Percentiles rank a stretch among this genome's conserved stretches.
Conservation (phyloP, 495 filamentous ascomycete genomes). For the Penicillium lagena region DNA sequence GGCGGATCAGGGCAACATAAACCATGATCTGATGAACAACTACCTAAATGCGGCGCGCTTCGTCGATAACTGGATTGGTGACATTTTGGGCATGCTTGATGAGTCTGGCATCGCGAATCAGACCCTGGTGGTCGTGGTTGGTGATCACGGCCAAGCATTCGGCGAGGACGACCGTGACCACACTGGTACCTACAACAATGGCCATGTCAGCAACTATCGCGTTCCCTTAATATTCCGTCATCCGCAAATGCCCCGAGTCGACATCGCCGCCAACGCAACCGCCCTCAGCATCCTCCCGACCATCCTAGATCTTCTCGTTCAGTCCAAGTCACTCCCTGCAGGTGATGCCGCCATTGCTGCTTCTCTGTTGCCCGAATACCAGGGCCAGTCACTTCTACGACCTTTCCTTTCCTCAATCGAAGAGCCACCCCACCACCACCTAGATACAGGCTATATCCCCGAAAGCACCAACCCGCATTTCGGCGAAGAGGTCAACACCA, state of each 20-base stretch:
- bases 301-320: constrained; percentile 38
- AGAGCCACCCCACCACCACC: background rate
- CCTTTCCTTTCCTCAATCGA: constrained; percentile 15
- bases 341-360: constrained; percentile 26
- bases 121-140: constrained; percentile 44
- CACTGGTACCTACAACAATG: constrained; percentile 39
- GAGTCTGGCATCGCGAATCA: constrained; percentile 42
- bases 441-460: too few relatives aligned
- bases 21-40: constrained; percentile 28
- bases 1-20: constrained; percentile 19
- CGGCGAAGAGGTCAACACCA: too few relatives aligned
- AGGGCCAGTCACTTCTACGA: constrained; percentile 30
- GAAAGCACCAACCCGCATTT: background rate
- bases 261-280: constrained; percentile 33
- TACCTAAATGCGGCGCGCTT: constrained; percentile 39
- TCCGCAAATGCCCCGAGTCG: constrained; percentile 33
- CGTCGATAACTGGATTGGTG: constrained; percentile 39
- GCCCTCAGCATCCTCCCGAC: constrained; percentile 39
- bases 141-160: constrained; percentile 39
- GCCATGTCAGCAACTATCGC: constrained; percentile 38
- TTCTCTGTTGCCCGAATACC: constrained; percentile 27
- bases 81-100: constrained; percentile 38
- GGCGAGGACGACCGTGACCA: constrained; percentile 28
- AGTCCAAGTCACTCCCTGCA: constrained; percentile 31
- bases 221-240: constrained; percentile 40